phyloP scores from a whole-genome alignment of 1,139 yeast species.

The Sugiyamaella xylanicola region DNA sequence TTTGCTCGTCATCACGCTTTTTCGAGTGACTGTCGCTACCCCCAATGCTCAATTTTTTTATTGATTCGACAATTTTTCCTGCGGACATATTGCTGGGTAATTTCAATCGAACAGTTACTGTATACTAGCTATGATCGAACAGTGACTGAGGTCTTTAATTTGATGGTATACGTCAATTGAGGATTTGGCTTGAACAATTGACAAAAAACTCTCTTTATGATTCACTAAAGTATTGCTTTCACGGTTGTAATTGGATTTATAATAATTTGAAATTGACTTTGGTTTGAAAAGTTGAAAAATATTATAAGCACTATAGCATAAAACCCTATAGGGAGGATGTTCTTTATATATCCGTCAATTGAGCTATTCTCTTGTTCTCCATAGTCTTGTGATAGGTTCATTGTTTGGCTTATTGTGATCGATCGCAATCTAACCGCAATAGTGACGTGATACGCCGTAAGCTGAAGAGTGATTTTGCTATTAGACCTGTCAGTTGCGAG shows the following conservation, averaged over 20 bases:
- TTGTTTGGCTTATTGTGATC: neutral
- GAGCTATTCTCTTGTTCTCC: slow-evolving; percentile 16
- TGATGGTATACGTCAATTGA: no score
- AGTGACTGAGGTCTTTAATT: no score
- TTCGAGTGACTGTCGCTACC: neutral
- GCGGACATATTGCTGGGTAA: neutral
- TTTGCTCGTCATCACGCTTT: neutral
- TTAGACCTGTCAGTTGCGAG: neutral
- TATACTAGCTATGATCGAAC: neutral
- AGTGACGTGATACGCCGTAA: neutral
- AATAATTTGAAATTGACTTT: neutral
- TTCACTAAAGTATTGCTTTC: neutral
- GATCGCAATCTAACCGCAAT: slow-evolving; percentile 17
- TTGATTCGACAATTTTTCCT: neutral
- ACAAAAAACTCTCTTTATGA: no score
- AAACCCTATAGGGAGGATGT: no score
- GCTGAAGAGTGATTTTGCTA: neutral
- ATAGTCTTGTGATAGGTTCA: slow-evolving; percentile 14
- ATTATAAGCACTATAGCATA: neutral
- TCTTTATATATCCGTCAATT: no score
- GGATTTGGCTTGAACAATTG: no score
- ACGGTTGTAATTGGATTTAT: neutral
- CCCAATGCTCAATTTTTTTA: neutral
- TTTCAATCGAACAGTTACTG: neutral
- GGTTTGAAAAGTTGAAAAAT: neutral